phyloP scores from a whole-genome alignment of 257 asterid species.

The Scutellaria baicalensis region DNA sequence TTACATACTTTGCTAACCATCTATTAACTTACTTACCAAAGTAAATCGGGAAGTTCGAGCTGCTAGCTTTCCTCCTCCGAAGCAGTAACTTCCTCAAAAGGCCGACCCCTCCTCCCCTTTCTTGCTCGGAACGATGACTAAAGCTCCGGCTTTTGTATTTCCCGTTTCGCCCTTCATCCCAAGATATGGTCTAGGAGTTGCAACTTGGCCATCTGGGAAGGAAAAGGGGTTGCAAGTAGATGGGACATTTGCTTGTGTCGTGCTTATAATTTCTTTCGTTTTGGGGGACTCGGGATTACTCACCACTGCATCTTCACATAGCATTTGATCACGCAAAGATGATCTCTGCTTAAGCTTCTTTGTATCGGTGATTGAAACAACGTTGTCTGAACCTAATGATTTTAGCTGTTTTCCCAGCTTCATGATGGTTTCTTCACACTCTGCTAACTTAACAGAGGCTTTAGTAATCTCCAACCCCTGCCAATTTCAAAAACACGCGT shows the following conservation, averaged over 20 bases:
- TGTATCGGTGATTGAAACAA: slow-evolving; percentile 20
- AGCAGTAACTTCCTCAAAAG: slow-evolving; percentile 63
- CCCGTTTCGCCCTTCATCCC: slow-evolving; percentile 13
- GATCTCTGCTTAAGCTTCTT: slow-evolving; percentile 37
- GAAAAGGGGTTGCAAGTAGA: background rate
- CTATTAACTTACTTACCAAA: slow-evolving; percentile 26
- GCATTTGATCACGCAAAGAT: slow-evolving; percentile 74
- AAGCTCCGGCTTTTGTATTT: slow-evolving; percentile 29
- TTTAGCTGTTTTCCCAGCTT: too few relatives aligned
- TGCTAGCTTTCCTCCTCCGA: slow-evolving; percentile 45
- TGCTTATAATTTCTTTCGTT: slow-evolving; percentile 24
- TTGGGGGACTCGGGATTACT: slow-evolving; percentile 24
- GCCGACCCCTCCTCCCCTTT: slow-evolving; percentile 49
- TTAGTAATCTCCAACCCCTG: too few relatives aligned
- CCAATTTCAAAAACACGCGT: too few relatives aligned
- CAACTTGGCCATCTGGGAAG: background rate
- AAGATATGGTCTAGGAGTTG: slow-evolving; percentile 9
- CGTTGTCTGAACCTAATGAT: slow-evolving; percentile 44
- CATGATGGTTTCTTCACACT: too few relatives aligned
- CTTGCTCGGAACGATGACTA: slow-evolving; percentile 45
- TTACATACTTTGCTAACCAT: background rate
- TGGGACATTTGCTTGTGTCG: background rate
- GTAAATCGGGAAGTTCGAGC: slow-evolving; percentile 26
- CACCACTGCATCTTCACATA: slow-evolving; percentile 44
- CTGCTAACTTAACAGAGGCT: too few relatives aligned